Evolutionary conservation across 2,329 filamentous ascomycete species (phyloP).

Genomic region (Aspergillus neotritici): DNA sequence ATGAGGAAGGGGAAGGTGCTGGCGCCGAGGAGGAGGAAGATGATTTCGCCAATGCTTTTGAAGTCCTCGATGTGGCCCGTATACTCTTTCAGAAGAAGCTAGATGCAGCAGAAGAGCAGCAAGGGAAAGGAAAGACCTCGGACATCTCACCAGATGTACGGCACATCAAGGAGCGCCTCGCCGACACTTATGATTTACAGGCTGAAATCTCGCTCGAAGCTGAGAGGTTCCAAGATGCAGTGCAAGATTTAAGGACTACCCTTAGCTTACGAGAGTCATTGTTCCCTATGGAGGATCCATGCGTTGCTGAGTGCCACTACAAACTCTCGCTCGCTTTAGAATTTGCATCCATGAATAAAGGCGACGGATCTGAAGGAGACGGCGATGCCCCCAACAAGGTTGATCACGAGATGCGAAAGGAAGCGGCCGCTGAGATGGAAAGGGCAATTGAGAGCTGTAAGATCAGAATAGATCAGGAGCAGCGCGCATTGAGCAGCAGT

Average conservation of each 20-base stretch:
- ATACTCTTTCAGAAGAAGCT: conserved; percentile 55
- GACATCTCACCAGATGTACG: conserved; percentile 39
- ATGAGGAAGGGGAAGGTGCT: conserved; percentile 39
- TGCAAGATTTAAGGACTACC: conserved; percentile 72
- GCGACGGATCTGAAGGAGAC: conserved; percentile 30
- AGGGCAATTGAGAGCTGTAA: conserved; percentile 55
- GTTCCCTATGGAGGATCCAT: conserved; percentile 71
- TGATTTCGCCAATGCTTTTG: conserved; percentile 59
- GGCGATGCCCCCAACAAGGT: conserved; percentile 37
- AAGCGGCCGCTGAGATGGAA: conserved; percentile 56
- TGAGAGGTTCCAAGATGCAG: conserved; percentile 84
- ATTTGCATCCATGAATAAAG: conserved; percentile 71
- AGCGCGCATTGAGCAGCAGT: conserved; percentile 37
- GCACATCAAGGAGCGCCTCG: conserved; percentile 76
- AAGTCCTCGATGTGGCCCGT: conserved; percentile 59
- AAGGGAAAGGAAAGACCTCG: conserved; percentile 46
- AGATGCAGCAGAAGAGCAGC: conserved; percentile 42
- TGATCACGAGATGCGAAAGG: conserved; percentile 52
- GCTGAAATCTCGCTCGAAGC: conserved; percentile 97
- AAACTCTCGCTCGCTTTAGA: conserved; percentile 93
- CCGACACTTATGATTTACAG: conserved; percentile 88
- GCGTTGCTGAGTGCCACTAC: conserved; percentile 91
- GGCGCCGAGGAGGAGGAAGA: conserved; percentile 58
- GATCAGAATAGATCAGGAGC: conserved; percentile 50
- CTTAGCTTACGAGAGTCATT: conserved; percentile 74